Conservation (phyloP, 2,329 filamentous ascomycete species). For the Penicillium sp. region DNA sequence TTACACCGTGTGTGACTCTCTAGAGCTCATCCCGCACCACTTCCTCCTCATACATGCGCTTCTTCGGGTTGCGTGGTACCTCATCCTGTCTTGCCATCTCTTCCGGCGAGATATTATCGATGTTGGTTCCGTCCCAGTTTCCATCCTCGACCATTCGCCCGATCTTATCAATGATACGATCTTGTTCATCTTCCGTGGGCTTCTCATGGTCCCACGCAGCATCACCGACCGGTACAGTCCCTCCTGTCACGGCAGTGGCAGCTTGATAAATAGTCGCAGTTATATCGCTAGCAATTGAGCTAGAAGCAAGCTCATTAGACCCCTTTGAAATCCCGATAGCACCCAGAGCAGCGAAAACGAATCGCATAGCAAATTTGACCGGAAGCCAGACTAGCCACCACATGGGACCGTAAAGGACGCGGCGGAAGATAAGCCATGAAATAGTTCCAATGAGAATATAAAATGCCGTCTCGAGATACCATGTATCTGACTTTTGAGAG, state of each 20-base stretch:
- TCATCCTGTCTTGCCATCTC: slow-evolving; percentile 43
- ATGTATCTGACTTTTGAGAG: slow-evolving; percentile 94
- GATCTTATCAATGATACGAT: slow-evolving; percentile 48
- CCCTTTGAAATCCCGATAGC: slow-evolving; percentile 50
- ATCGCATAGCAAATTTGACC: slow-evolving; percentile 66
- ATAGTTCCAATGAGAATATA: slow-evolving; percentile 79
- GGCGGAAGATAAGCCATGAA: slow-evolving; percentile 81
- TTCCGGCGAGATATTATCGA: slow-evolving; percentile 43
- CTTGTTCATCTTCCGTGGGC: slow-evolving; percentile 29
- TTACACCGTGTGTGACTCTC: slow-evolving; percentile 19
- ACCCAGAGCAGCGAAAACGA: slow-evolving; percentile 60
- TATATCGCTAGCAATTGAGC: slow-evolving; percentile 25
- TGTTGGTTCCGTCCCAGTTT: slow-evolving; percentile 31
- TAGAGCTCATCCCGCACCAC: slow-evolving; percentile 46
- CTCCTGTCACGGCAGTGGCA: slow-evolving; percentile 25
- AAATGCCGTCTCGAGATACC: slow-evolving; percentile 91
- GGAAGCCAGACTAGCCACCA: slow-evolving; percentile 90
- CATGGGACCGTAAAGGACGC: slow-evolving; percentile 83
- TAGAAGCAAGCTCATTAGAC: slow-evolving; percentile 30
- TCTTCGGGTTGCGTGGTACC: slow-evolving; percentile 51
- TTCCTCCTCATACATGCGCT: slow-evolving; percentile 52
- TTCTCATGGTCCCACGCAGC: slow-evolving; percentile 29
- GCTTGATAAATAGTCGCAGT: slow-evolving; percentile 28
- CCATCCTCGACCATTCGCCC: slow-evolving; percentile 43
- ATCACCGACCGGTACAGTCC: slow-evolving; percentile 17